These are phyloP conservation scores for Euclidium syriacum DNA, from an alignment of 345 rosid species.

Conservation along the genomic window DNA sequence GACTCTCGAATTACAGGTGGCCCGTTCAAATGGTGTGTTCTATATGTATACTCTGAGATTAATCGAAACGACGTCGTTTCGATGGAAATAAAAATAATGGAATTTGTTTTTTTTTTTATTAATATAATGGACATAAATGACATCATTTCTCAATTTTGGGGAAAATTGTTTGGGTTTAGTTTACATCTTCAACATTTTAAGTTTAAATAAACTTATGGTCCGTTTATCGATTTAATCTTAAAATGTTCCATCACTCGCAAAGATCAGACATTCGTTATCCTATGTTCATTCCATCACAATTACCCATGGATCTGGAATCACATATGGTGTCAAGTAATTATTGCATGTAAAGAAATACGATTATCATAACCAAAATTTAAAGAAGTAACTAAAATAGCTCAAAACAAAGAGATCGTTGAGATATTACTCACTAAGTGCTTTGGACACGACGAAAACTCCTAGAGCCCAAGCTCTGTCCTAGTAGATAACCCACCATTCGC, in stretches of 20 bases:
- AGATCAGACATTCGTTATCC: slow-evolving; percentile 71
- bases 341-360: slow-evolving; percentile 42
- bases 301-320: slow-evolving; percentile 81
- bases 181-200: too few relatives aligned
- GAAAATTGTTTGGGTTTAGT: too few relatives aligned
- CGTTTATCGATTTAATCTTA: too few relatives aligned
- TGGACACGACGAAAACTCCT: slow-evolving; percentile 84
- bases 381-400: not conserved
- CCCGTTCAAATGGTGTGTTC: too few relatives aligned
- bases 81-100: too few relatives aligned
- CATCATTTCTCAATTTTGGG: too few relatives aligned
- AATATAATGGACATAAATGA: too few relatives aligned
- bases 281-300: slow-evolving; percentile 53
- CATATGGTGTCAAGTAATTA: slow-evolving; percentile 82
- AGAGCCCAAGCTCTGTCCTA: slow-evolving; percentile 89
- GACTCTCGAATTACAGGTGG: too few relatives aligned
- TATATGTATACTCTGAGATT: too few relatives aligned
- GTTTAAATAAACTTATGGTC: too few relatives aligned
- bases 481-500: slow-evolving; percentile 79
- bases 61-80: too few relatives aligned
- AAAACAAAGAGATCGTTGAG: not conserved
- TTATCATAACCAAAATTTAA: not conserved
- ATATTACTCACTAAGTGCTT: slow-evolving; percentile 64
- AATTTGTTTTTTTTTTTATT: too few relatives aligned
- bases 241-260: slow-evolving; percentile 88